Evolutionary conservation across 768 basidiomycete genomes (phyloP).

Genomic region (Phlebiopsis gigantea): DNA sequence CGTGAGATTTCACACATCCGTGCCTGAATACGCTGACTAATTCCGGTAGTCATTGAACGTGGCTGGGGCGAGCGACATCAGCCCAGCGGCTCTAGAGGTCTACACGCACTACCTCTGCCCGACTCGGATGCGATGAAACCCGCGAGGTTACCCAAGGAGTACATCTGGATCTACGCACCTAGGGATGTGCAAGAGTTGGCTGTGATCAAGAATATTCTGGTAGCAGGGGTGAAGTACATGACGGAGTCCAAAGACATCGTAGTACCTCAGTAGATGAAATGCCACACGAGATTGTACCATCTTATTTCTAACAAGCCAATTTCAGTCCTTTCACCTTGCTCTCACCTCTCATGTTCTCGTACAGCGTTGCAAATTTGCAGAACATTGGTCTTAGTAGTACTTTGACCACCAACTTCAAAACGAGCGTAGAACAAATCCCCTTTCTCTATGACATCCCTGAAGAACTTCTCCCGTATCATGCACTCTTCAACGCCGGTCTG

Average conservation of each 20-base stretch:
- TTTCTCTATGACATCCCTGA: slow-evolving; percentile 11
- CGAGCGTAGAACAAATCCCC: not conserved
- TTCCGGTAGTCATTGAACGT: slow-evolving; percentile 18
- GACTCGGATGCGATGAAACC: too few species aligned
- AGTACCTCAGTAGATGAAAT: not conserved
- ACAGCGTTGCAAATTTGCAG: too few species aligned
- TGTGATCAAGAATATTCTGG: slow-evolving; percentile 21
- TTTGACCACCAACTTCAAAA: too few species aligned
- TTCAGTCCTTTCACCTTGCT: not conserved
- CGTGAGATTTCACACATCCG: slow-evolving; percentile 25
- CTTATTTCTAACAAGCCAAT: too few species aligned
- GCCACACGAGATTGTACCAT: too few species aligned
- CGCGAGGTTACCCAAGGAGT: slow-evolving; percentile 18
- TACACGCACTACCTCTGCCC: not conserved
- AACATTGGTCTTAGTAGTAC: too few species aligned
- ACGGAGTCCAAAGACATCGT: slow-evolving; percentile 7
- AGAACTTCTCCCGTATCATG: slow-evolving; percentile 23
- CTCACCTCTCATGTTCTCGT: too few species aligned
- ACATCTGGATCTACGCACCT: slow-evolving; percentile 26
- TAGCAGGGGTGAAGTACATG: slow-evolving; percentile 22
- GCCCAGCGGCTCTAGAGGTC: slow-evolving; percentile 14
- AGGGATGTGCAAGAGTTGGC: slow-evolving; percentile 23
- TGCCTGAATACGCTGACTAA: slow-evolving; percentile 9
- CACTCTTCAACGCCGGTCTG: slow-evolving; percentile 29
- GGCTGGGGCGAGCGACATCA: slow-evolving; percentile 28